These are phyloP conservation scores for Talaromyces liani DNA, from an alignment of 495 filamentous ascomycete genomes.

Conservation along the genomic window DNA sequence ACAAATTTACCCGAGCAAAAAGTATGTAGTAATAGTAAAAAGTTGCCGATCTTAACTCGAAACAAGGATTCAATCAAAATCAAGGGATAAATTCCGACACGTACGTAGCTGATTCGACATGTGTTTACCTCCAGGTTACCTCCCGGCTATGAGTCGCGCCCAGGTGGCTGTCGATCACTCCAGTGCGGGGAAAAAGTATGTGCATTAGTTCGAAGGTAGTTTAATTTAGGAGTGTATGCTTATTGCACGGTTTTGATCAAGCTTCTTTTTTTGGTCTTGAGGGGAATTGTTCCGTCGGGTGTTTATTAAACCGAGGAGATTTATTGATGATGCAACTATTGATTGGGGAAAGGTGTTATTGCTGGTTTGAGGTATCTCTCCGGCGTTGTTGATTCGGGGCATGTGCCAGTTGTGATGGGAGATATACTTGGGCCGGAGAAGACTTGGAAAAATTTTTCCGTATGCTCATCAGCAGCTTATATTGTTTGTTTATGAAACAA, in stretches of 20 bases:
- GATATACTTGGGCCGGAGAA: not conserved
- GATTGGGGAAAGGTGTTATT: not conserved
- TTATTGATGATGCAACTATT: not conserved
- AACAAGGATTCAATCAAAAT: not conserved
- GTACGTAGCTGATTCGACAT: not conserved
- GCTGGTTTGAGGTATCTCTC: not conserved
- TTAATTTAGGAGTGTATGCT: not conserved
- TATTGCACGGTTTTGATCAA: not conserved
- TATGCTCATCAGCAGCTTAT: not conserved
- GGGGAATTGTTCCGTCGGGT: not conserved
- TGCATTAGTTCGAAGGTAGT: not conserved
- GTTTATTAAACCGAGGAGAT: not conserved
- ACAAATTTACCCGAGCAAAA: not conserved
- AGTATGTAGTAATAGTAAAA: not conserved
- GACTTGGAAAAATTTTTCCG: not conserved
- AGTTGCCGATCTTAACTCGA: not conserved
- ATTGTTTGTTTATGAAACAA: not conserved
- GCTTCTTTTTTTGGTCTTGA: not conserved
- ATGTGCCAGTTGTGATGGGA: not conserved
- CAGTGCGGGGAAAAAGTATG: not conserved
- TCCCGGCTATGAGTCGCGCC: not conserved
- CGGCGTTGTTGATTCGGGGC: not conserved
- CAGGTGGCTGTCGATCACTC: not conserved
- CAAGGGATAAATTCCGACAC: not conserved
- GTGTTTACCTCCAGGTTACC: not conserved